These are phyloP conservation scores for Ceratopteris richardii DNA, from an alignment of 75 land plant genomes.

Conservation along the genomic window DNA sequence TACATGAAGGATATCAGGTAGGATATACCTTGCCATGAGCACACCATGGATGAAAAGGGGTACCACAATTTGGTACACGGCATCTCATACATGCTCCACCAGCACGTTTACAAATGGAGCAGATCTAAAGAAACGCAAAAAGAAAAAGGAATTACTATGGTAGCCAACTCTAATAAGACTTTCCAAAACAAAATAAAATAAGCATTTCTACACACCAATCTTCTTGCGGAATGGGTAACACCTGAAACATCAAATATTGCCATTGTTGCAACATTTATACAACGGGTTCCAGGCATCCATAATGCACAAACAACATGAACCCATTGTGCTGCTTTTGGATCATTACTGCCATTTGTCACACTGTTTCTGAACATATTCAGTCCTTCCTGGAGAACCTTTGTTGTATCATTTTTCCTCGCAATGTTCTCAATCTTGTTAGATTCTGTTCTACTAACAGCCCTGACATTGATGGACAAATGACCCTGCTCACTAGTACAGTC, in stretches of 20 bases:
- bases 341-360: conserved; percentile 36
- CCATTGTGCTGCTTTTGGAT: conserved; percentile 63
- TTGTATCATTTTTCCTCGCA: too few species aligned
- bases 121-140: conserved; percentile 40
- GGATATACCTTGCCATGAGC: conserved; percentile 76
- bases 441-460: too few species aligned
- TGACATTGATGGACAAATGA: too few species aligned
- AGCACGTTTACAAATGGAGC: conserved; percentile 67
- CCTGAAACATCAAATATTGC: conserved; percentile 80
- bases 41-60: conserved; percentile 81
- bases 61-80: conserved; percentile 47
- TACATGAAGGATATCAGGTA: too few species aligned
- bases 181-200: not conserved
- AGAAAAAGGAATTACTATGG: not conserved
- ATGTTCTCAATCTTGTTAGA: too few species aligned
- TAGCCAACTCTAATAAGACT: too few species aligned
- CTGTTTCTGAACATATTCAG: conserved; percentile 14
- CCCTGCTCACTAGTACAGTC: too few species aligned
- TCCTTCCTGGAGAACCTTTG: too few species aligned
- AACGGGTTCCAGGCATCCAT: conserved; percentile 84
- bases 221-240: conserved; percentile 35
- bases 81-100: conserved; percentile 80
- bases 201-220: conserved; percentile 31
- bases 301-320: conserved; percentile 91
- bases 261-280: conserved; percentile 76